These are phyloP conservation scores for Exophiala mesophila DNA, from an alignment of 2,329 filamentous ascomycete genomes.

Conservation along the genomic window DNA sequence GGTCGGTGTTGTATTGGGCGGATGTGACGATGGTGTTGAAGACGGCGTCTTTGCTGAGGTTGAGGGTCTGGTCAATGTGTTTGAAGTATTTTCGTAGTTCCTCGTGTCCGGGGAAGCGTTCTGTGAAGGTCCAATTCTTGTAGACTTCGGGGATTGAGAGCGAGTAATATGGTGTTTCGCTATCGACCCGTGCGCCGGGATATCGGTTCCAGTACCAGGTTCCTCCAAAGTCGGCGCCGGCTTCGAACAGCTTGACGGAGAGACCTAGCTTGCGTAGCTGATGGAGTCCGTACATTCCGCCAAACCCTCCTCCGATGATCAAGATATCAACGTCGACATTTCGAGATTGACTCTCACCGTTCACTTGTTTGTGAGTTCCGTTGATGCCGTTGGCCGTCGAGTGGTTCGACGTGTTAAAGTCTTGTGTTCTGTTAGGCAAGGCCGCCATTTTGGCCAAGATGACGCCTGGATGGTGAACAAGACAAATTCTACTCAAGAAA, in stretches of 20 bases:
- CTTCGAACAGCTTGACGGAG: slow-evolving; percentile 33
- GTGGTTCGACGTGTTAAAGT: slow-evolving; percentile 1
- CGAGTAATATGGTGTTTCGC: slow-evolving; percentile 47
- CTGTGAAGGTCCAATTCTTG: slow-evolving; percentile 43
- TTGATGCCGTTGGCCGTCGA: neutral
- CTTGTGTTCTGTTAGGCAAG: neutral
- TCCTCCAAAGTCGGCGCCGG: slow-evolving; percentile 31
- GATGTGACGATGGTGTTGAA: slow-evolving; percentile 20
- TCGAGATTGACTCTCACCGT: neutral
- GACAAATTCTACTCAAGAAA: too few relatives aligned
- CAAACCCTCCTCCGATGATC: slow-evolving; percentile 20
- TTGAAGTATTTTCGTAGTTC: slow-evolving; percentile 39
- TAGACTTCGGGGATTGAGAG: slow-evolving; percentile 47
- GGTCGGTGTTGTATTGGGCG: slow-evolving; percentile 29
- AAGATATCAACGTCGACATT: slow-evolving; percentile 11
- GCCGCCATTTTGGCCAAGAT: neutral
- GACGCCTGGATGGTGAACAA: too few relatives aligned
- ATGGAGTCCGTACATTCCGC: slow-evolving; percentile 25
- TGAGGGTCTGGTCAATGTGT: slow-evolving; percentile 36
- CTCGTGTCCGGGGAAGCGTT: slow-evolving; percentile 35
- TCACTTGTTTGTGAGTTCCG: neutral
- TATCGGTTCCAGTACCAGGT: slow-evolving; percentile 54
- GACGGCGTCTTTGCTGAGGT: slow-evolving; percentile 34
- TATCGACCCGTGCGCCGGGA: slow-evolving; percentile 52
- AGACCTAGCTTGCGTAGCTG: slow-evolving; percentile 27